Evolutionary conservation across 2,329 filamentous ascomycete species (phyloP).

Genomic region (Leptodontidium sp.): DNA sequence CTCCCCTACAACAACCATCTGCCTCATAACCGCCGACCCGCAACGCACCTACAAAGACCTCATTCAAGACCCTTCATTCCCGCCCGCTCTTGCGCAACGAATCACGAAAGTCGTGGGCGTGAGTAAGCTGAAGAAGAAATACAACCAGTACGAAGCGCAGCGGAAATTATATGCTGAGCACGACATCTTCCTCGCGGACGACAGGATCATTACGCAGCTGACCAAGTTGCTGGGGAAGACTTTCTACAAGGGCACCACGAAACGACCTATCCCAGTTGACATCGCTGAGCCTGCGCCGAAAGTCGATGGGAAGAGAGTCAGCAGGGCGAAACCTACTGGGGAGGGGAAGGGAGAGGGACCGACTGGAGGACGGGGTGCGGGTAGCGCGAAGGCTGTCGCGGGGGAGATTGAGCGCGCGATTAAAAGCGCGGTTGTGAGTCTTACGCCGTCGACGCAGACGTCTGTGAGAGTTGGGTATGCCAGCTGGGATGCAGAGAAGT

Average conservation of each 20-base stretch:
- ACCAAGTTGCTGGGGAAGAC: slow-evolving; percentile 86
- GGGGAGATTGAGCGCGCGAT: slow-evolving; percentile 84
- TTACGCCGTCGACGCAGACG: slow-evolving; percentile 81
- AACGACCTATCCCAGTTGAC: slow-evolving; percentile 85
- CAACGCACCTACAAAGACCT: slow-evolving; percentile 93
- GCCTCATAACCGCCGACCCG: slow-evolving; percentile 82
- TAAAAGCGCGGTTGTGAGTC: slow-evolving; percentile 78
- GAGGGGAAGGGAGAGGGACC: slow-evolving; percentile 52
- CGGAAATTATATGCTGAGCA: slow-evolving; percentile 85
- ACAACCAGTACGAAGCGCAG: slow-evolving; percentile 86
- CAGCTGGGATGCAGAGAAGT: slow-evolving; percentile 75
- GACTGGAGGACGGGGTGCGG: slow-evolving; percentile 51
- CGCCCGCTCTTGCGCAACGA: slow-evolving; percentile 68
- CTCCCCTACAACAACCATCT: slow-evolving; percentile 74
- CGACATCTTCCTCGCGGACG: slow-evolving; percentile 93
- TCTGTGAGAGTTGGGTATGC: slow-evolving; percentile 82
- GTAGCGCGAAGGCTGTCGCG: slow-evolving; percentile 63
- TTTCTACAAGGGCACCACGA: slow-evolving; percentile 85
- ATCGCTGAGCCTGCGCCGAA: slow-evolving; percentile 70
- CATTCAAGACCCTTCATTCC: slow-evolving; percentile 77
- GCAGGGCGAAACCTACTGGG: slow-evolving; percentile 58
- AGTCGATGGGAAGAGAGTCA: slow-evolving; percentile 64
- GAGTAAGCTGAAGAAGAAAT: slow-evolving; percentile 87
- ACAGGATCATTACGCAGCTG: slow-evolving; percentile 78
- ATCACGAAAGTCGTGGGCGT: slow-evolving; percentile 83